Evolutionary conservation across 129 eudicot species (phyloP).

Genomic region (Pittosporum tobira): DNA sequence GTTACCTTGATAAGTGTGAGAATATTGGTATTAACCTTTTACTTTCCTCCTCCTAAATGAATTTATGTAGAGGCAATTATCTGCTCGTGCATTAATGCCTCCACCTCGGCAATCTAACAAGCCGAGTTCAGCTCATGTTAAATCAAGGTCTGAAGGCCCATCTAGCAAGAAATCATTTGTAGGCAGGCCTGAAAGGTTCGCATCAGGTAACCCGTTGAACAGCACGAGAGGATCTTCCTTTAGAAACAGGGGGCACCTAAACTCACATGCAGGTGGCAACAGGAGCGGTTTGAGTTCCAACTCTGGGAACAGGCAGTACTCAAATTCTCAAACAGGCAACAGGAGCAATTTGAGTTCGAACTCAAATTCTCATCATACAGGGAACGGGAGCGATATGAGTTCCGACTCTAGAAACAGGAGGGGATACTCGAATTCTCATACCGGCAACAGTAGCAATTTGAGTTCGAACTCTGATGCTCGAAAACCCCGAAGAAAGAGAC

Average conservation of each 20-base stretch:
- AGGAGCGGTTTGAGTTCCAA: neutral
- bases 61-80: conserved; percentile 45
- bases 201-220: conserved; percentile 46
- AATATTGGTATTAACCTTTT: neutral
- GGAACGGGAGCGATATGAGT: conserved; percentile 38
- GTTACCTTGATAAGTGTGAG: neutral
- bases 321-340: neutral
- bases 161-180: conserved; percentile 25
- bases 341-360: neutral
- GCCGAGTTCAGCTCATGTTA: conserved; percentile 19
- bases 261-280: conserved; percentile 18
- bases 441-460: conserved; percentile 60
- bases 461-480: conserved; percentile 85
- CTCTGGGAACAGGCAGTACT: conserved; percentile 29
- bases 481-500: conserved; percentile 82
- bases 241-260: conserved; percentile 34
- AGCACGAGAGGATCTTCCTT: conserved; percentile 35
- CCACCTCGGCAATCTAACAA: conserved; percentile 67
- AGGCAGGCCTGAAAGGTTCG: conserved; percentile 35
- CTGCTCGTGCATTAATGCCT: conserved; percentile 84
- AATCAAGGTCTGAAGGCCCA: conserved; percentile 32
- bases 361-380: conserved; percentile 33
- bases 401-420: conserved; percentile 39
- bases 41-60: neutral
- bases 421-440: conserved; percentile 31